Evolutionary conservation across 2,329 filamentous ascomycete genomes (phyloP).

Genomic region (Xylaria digitata): DNA sequence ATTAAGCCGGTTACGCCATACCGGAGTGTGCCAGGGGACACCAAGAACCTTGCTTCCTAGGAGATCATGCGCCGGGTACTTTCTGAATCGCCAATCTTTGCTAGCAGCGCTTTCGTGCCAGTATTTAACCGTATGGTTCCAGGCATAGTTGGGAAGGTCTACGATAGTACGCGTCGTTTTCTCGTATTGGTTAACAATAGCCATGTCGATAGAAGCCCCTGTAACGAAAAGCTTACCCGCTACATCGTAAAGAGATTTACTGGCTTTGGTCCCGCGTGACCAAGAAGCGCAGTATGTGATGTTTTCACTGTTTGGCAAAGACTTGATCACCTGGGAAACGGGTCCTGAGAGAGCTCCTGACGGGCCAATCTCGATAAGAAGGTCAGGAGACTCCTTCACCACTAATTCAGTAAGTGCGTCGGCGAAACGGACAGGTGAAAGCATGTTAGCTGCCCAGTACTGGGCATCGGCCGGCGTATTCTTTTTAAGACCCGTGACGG

Average conservation of each 20-base stretch:
- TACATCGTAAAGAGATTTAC: conserved; percentile 35
- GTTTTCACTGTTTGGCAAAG: background rate
- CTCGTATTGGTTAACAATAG: conserved; percentile 39
- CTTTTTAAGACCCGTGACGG: too few species aligned
- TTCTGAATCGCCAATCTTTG: conserved; percentile 40
- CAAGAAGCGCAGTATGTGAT: conserved; percentile 26
- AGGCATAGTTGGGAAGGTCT: conserved; percentile 46
- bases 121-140: conserved; percentile 42
- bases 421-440: conserved; percentile 44
- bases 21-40: conserved; percentile 35
- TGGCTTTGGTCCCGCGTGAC: conserved; percentile 33
- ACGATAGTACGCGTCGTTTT: conserved; percentile 25
- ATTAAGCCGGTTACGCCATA: conserved; percentile 26
- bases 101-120: conserved; percentile 43
- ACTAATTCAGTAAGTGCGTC: conserved; percentile 15
- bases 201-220: conserved; percentile 36
- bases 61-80: conserved; percentile 39
- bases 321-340: conserved; percentile 42
- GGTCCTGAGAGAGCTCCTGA: conserved; percentile 41
- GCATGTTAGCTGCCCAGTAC: conserved; percentile 50
- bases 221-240: conserved; percentile 43
- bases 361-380: conserved; percentile 46
- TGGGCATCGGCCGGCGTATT: too few species aligned
- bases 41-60: conserved; percentile 40
- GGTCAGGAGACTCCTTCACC: conserved; percentile 14